Evolutionary conservation across 768 basidiomycete species (phyloP).

Genomic region (Phylloporus sp.): DNA sequence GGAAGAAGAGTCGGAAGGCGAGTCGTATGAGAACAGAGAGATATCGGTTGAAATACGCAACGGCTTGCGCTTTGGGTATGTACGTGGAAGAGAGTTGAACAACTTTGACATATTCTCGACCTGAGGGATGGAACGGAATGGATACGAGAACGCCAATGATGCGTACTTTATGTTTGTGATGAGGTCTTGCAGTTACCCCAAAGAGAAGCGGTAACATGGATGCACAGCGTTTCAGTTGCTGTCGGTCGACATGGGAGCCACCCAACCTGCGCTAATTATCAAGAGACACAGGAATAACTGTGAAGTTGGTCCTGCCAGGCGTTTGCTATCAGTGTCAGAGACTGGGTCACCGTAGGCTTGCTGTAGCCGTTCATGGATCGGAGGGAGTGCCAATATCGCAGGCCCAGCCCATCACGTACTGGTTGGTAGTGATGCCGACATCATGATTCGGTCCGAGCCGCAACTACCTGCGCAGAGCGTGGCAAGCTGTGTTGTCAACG

Average conservation of each 20-base stretch:
- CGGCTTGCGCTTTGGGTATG: conserved; percentile 11
- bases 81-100: neutral
- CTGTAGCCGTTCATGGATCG: too few relatives aligned
- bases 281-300: neutral
- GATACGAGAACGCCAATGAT: neutral
- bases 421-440: neutral
- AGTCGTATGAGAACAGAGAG: conserved; percentile 35
- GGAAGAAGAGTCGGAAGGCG: conserved; percentile 22
- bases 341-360: neutral
- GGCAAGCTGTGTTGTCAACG: conserved; percentile 5
- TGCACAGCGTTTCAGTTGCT: neutral
- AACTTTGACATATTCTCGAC: conserved; percentile 10
- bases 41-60: conserved; percentile 33
- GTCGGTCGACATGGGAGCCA: neutral
- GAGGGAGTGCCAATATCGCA: too few relatives aligned
- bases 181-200: neutral
- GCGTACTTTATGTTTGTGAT: conserved; percentile 2
- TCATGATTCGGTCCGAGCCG: conserved; percentile 17
- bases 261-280: neutral
- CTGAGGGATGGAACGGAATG: neutral
- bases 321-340: neutral
- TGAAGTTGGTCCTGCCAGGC: neutral
- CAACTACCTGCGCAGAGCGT: neutral
- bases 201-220: neutral
- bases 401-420: too few relatives aligned